Conservation (phyloP, 1,284 basidiomycete species). For the Vanrija sp. region DNA sequence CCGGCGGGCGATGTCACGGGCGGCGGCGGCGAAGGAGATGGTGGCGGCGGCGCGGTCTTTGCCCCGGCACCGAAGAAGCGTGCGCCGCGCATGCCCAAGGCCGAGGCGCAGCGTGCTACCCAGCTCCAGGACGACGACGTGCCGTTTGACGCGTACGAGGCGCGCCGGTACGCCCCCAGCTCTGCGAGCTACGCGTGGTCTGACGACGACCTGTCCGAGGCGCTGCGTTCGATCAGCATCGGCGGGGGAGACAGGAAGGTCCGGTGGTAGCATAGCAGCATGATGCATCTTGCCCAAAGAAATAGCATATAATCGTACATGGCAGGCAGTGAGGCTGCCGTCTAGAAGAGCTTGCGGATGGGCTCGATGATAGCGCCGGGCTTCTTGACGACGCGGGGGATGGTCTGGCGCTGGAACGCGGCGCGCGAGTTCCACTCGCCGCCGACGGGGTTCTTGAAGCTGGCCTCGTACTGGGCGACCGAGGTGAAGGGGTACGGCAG, state of each 20-base stretch:
- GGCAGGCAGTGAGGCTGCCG: not conserved
- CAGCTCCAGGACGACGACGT: too few relatives aligned
- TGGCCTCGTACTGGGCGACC: constrained; percentile 80
- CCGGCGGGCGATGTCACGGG: not conserved
- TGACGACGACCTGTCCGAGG: not conserved
- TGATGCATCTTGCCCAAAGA: not conserved
- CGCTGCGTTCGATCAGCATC: not conserved
- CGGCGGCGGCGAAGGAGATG: too few relatives aligned
- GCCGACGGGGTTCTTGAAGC: constrained; percentile 75
- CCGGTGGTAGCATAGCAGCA: not conserved
- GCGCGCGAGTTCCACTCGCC: constrained; percentile 89
- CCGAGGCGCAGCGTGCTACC: too few relatives aligned
- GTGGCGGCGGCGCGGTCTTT: too few relatives aligned
- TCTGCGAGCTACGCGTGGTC: too few relatives aligned
- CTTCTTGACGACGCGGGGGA: constrained; percentile 83
- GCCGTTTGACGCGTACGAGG: too few relatives aligned
- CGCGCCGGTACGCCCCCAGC: too few relatives aligned
- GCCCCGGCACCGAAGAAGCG: too few relatives aligned
- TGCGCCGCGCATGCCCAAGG: not conserved
- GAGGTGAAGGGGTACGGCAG: constrained; percentile 91
- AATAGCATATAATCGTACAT: not conserved
- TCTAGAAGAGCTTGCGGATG: constrained; percentile 58
- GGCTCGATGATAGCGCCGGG: constrained; percentile 73
- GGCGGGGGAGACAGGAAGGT: not conserved
- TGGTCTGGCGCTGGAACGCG: constrained; percentile 76